Evolutionary conservation across 2,329 filamentous ascomycete species (phyloP), one percentile per base, ranked within the genome.

Genomic region (Drechmeria coniospora): DNA sequence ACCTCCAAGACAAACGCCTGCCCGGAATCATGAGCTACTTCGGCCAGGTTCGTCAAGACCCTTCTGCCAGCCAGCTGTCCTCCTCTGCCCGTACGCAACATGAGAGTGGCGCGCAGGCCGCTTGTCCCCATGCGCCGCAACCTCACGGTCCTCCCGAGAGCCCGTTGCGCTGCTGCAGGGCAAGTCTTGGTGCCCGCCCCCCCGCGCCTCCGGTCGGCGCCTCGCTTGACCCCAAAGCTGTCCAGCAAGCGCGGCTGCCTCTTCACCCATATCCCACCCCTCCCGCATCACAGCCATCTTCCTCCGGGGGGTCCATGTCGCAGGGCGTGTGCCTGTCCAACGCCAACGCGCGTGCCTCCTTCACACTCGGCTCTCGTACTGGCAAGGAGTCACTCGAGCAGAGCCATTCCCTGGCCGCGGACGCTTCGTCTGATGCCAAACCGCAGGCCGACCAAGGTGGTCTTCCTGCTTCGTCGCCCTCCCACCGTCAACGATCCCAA

Each of bases 11-110:
- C 63, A 94, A 93, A 62, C 79, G 90, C 59, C 67, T 92, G 51
- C 90, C 90, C 42, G 82, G 84, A 53, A 92, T 95, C 63, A 79
- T 90, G 69, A 92, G 79, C 66, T 94, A 90, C 68, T 93, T 95
- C 70, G 79, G 79, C 64, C 90, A 98, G 87, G 90, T 98, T 92
- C 77, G 90, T 94, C 70, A 71, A 67, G 73, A 70, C 64, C 73
- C 75, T 74, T 68, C 69, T 67, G 51, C 56, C 57, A 62, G 42
- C 50, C 52, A 38, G 31, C 27, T 36, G 34, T 37, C 34, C 38
- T 41, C 35, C 36, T 51, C 54, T 53, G 44, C 51, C 51, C 41
- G 53, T 46, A 47, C 46, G 49, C 44, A 38, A 44, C 50, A 50
- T 45, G 53, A 53, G 43, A 53, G 35, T 36, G 31, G 38, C 38